These are phyloP conservation scores for Leccinum cinnamomeum DNA, from an alignment of 1,284 basidiomycete species.

Conservation along the genomic window DNA sequence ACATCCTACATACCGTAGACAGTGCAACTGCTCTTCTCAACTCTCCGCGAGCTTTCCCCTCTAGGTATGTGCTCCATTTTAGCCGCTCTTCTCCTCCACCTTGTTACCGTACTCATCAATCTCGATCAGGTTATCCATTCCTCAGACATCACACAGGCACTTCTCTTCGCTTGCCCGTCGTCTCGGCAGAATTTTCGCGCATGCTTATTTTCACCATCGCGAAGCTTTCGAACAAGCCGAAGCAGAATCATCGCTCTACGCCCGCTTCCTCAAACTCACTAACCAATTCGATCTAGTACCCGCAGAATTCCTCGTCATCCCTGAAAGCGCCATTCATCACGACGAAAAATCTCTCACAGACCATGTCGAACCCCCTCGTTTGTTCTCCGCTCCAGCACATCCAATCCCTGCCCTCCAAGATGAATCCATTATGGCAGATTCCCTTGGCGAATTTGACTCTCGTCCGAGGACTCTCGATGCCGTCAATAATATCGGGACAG, in stretches of 20 bases:
- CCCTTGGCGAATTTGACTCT: conserved; percentile 1
- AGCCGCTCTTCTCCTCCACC: conserved; percentile 19
- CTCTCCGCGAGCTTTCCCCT: conserved; percentile 90
- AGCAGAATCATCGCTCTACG: conserved; percentile 88
- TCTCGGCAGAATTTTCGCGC: conserved; percentile 92
- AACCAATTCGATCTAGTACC: conserved; percentile 82
- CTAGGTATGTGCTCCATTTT: conserved; percentile 51
- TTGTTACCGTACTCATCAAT: conserved; percentile 23
- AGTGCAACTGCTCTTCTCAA: conserved; percentile 92
- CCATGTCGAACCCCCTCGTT: conserved; percentile 46
- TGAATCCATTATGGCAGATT: conserved; percentile 21
- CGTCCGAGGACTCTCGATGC: conserved; percentile 31
- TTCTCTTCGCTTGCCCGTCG: conserved; percentile 87
- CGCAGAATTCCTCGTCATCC: conserved; percentile 80
- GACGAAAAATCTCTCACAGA: conserved; percentile 32
- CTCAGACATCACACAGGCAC: conserved; percentile 78
- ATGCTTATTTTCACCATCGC: conserved; percentile 93
- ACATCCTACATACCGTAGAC: conserved; percentile 93
- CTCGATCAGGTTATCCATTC: conserved; percentile 64
- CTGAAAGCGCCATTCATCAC: conserved; percentile 40
- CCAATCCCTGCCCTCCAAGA: conserved; percentile 26
- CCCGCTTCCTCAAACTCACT: conserved; percentile 85
- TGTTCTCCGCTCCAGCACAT: conserved; percentile 48
- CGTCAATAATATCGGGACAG: conserved; percentile 29
- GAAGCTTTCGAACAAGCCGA: conserved; percentile 90